Evolutionary conservation across 441 rosid genomes (phyloP), one percentile per base, ranked within the genome.

Genomic region (Pelargonium australe): DNA sequence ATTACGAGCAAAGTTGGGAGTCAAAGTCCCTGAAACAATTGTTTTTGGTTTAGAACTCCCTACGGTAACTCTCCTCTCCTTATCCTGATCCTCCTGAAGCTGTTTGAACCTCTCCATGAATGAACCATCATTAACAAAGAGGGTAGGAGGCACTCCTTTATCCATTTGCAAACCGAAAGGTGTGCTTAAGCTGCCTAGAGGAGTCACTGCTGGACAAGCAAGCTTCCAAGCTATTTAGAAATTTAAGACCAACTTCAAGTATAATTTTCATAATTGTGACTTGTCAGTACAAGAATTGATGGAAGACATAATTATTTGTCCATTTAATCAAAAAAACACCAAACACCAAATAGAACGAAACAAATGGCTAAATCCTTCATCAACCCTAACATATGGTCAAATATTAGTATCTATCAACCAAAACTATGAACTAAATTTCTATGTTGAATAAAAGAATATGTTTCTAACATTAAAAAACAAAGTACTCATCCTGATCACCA

Each of bases 31-130:
- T n/a, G 84, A 78, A 43, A 83, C 68, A 40, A 87, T 77, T 74
- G 81, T 72, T 74, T 81, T 80, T 9, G 92, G 96, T 73, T 82
- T 91, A 77, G 89, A 84, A 34, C 85, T 93, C 79, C 85, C 88
- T 7, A 76, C 81, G 31, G 73, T 64, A 17, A 67, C 17, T 64
- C 69, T 70, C 64, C 73, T 83, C 64, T 82, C 92, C 77, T 83
- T 75, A 68, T 71, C 89, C 64, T 87, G 87, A 74, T 82, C 92
- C 80, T 89, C 89, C 77, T 90, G 98, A 80, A 92, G 96, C 71
- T 87, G 97, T 76, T 86, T 87, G 85, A 95, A 95, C 85, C 87
- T 90, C 88, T 92, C 98, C 99, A 95, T 86, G 83, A 95, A 95
- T 1, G 99, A 95, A 41, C 99, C 99, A 74, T 95, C 99, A 72